A percentile compares a stretch with the other conserved stretches of the same genome.
phyloP scores from a whole-genome alignment of 768 basidiomycete species.

The Leccinum longicurvipes region DNA sequence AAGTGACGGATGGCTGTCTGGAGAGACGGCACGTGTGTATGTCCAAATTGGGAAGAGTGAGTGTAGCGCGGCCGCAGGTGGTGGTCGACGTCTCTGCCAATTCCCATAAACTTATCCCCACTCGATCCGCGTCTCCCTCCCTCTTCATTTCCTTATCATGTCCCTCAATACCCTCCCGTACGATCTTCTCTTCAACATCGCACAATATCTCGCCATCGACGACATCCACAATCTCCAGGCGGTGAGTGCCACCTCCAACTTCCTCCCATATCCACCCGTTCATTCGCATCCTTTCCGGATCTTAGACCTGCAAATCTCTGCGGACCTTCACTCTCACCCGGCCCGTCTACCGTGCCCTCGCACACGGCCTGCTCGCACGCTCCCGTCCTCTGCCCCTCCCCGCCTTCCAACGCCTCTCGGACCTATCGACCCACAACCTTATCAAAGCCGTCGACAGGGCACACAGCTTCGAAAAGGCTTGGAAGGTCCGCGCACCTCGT shows the following conservation, averaged over 20 bases:
- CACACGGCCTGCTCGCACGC: slow-evolving; percentile 56
- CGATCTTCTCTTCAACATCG: slow-evolving; percentile 68
- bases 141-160: slow-evolving; percentile 12
- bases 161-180: slow-evolving; percentile 53
- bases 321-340: slow-evolving; percentile 60
- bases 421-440: slow-evolving; percentile 60
- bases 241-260: slow-evolving; percentile 39
- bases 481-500: slow-evolving; percentile 56
- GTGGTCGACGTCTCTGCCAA: not conserved
- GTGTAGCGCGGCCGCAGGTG: not conserved
- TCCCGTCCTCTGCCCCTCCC: slow-evolving; percentile 67
- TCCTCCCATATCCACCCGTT: not conserved
- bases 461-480: slow-evolving; percentile 55
- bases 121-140: slow-evolving; percentile 10
- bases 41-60: not conserved
- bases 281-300: not conserved
- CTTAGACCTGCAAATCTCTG: slow-evolving; percentile 60
- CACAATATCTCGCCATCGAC: slow-evolving; percentile 54
- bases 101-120: slow-evolving; percentile 12
- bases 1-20: too few species aligned
- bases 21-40: not conserved
- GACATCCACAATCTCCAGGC: slow-evolving; percentile 61
- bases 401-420: slow-evolving; percentile 65
- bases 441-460: slow-evolving; percentile 64
- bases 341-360: slow-evolving; percentile 65